phyloP scores from a whole-genome alignment of 1,139 yeast genomes.

The Blastobotrys malaysiensis region DNA sequence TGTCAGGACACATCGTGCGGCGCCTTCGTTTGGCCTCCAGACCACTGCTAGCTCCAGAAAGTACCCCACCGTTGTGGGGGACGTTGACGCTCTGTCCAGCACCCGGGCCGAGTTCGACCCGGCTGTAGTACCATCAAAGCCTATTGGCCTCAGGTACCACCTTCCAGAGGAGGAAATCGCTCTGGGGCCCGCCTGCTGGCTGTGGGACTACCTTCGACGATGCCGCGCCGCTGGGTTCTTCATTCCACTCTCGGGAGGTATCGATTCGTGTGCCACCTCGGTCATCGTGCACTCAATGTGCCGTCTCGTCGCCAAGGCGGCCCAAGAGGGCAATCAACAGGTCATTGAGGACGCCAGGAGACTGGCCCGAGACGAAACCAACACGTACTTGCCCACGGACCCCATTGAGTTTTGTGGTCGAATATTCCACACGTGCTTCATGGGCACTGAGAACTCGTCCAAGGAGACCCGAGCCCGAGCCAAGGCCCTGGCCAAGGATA shows the following conservation, averaged over 20 bases:
- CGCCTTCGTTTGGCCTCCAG: conserved; percentile 74
- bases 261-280: conserved; percentile 96
- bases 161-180: conserved; percentile 94
- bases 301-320: conserved; percentile 65
- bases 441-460: conserved; percentile 95
- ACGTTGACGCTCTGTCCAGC: conserved; percentile 14
- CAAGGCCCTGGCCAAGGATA: conserved; percentile 61
- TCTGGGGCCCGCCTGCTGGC: conserved; percentile 97
- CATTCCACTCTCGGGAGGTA: conserved; percentile 93
- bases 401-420: conserved; percentile 71
- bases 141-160: conserved; percentile 52
- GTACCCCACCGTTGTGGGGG: conserved; percentile 50
- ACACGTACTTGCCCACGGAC: conserved; percentile 58
- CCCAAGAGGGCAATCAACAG: conserved; percentile 58
- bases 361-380: conserved; percentile 45
- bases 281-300: conserved; percentile 95
- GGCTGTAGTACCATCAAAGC: conserved; percentile 52
- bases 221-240: conserved; percentile 87
- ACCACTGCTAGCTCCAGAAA: conserved; percentile 40
- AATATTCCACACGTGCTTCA: conserved; percentile 82
- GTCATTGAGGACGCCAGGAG: conserved; percentile 70
- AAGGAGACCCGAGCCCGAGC: conserved; percentile 80
- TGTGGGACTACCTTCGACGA: conserved; percentile 95
- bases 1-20: conserved; percentile 72
- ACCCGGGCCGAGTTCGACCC: conserved; percentile 49